Conservation (phyloP, 1,139 yeast genomes). For the Saccharomyces pastorianus region DNA sequence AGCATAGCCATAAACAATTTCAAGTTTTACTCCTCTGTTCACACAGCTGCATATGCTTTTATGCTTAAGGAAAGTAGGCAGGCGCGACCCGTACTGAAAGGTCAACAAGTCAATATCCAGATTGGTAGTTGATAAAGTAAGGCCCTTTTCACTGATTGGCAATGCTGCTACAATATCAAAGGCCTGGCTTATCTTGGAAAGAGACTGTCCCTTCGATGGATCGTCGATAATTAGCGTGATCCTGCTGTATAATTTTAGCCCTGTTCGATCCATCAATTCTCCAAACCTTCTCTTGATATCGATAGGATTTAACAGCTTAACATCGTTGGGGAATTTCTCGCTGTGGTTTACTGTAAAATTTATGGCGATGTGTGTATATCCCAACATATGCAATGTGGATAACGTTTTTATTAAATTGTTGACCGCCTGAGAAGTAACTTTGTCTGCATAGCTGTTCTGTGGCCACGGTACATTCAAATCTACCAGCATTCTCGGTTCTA, state of each 20-base stretch:
- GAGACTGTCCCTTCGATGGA: constrained; percentile 65
- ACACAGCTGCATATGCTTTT: constrained; percentile 78
- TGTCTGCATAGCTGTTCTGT: constrained; percentile 38
- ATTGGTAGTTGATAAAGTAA: constrained; percentile 61
- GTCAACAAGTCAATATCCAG: constrained; percentile 68
- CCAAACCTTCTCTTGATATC: constrained; percentile 22
- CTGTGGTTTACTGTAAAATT: constrained; percentile 55
- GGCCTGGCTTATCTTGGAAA: constrained; percentile 50
- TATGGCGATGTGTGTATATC: constrained; percentile 67
- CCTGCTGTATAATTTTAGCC: constrained; percentile 58
- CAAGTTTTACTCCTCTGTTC: constrained; percentile 69
- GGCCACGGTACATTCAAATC: constrained; percentile 89
- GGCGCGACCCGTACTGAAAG: constrained; percentile 53
- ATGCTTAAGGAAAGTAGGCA: constrained; percentile 75
- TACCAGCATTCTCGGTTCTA: constrained; percentile 38
- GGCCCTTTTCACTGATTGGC: constrained; percentile 72
- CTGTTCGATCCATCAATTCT: constrained; percentile 27
- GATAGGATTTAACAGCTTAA: constrained; percentile 26
- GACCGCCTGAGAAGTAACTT: constrained; percentile 39
- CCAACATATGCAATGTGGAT: constrained; percentile 51
- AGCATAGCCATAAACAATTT: constrained; percentile 59
- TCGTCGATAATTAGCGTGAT: constrained; percentile 71
- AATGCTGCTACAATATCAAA: constrained; percentile 79
- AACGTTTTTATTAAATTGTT: constrained; percentile 42
- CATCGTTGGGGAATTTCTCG: constrained; percentile 44